These are phyloP conservation scores for Pseudotsuga menziesii DNA, from an alignment of 75 land plant species.

Conservation along the genomic window DNA sequence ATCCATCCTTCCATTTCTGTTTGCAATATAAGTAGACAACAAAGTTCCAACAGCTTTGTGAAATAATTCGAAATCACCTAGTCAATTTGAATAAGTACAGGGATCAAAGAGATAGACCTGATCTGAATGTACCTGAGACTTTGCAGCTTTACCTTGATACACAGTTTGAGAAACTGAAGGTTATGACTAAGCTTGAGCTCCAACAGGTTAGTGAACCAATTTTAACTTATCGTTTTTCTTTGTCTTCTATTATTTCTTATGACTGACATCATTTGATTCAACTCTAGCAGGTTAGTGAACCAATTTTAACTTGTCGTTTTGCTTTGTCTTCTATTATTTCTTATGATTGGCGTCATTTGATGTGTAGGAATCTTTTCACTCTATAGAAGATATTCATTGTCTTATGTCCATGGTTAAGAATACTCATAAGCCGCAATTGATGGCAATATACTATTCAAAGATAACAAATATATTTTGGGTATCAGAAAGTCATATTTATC, in stretches of 20 bases:
- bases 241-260: no score
- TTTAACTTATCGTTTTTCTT: no score
- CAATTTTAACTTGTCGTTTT: not conserved
- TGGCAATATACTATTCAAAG: constrained; percentile 92
- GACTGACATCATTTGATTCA: no score
- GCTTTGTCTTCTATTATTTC: not conserved
- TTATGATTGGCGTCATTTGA: not conserved
- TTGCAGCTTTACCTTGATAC: constrained; percentile 89
- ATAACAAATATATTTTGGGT: constrained; percentile 87
- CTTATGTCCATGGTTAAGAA: constrained; percentile 95
- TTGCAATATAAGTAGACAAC: constrained; percentile 93
- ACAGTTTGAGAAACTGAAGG: constrained; percentile 89
- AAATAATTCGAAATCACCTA: constrained; percentile 88
- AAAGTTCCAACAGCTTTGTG: constrained; percentile 91
- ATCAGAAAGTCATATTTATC: constrained; percentile 75
- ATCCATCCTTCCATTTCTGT: constrained; percentile 93
- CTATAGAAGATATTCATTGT: constrained; percentile 93
- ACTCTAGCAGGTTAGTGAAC: constrained; percentile 80
- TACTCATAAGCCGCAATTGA: constrained; percentile 81
- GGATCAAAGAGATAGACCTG: constrained; percentile 95
- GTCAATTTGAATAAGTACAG: constrained; percentile 83
- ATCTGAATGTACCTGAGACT: constrained; percentile 82
- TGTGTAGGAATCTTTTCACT: constrained; percentile 90
- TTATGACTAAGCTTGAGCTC: constrained; percentile 92
- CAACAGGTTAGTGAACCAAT: no score